Conservation (phyloP, 1,284 basidiomycete genomes). For the Porogramme epimiltina region DNA sequence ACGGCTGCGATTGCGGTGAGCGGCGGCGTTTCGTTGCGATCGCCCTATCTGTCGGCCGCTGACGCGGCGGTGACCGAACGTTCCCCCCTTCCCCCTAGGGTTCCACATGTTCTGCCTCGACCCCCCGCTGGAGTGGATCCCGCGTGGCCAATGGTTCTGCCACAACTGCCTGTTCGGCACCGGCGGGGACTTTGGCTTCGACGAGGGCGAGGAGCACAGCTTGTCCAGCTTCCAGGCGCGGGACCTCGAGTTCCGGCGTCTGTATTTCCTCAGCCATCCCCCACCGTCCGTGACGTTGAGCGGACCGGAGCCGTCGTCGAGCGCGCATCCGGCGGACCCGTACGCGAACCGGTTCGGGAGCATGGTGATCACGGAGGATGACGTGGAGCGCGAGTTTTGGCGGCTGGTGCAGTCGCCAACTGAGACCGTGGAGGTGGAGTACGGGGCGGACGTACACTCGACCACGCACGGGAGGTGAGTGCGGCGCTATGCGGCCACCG, state of each 20-base stretch:
- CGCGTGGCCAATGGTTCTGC: constrained; percentile 96
- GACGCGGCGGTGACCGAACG: not conserved
- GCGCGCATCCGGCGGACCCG: constrained; percentile 20
- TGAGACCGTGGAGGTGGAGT: constrained; percentile 98
- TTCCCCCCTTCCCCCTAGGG: constrained; percentile 53
- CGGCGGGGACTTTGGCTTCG: constrained; percentile 98
- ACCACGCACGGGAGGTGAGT: constrained; percentile 93
- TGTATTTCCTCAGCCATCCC: constrained; percentile 86
- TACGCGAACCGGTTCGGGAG: constrained; percentile 64
- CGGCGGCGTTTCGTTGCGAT: constrained; percentile 13
- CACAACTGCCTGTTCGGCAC: constrained; percentile 91
- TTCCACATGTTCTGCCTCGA: constrained; percentile 98
- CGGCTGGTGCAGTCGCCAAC: constrained; percentile 85
- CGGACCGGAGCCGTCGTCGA: constrained; percentile 12
- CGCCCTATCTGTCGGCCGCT: not conserved
- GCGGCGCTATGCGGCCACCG: not conserved
- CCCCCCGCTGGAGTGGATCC: constrained; percentile 83
- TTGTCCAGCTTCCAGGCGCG: constrained; percentile 91
- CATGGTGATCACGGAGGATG: constrained; percentile 78
- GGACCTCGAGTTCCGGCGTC: constrained; percentile 84
- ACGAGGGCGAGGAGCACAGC: constrained; percentile 96
- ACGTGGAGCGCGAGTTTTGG: constrained; percentile 98
- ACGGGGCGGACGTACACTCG: constrained; percentile 98
- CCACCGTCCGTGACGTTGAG: constrained; percentile 37
- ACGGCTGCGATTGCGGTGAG: constrained; percentile 94